These are phyloP conservation scores for Tetrapisispora nanseiensis DNA, from an alignment of 805 yeast genomes.

Conservation along the genomic window DNA sequence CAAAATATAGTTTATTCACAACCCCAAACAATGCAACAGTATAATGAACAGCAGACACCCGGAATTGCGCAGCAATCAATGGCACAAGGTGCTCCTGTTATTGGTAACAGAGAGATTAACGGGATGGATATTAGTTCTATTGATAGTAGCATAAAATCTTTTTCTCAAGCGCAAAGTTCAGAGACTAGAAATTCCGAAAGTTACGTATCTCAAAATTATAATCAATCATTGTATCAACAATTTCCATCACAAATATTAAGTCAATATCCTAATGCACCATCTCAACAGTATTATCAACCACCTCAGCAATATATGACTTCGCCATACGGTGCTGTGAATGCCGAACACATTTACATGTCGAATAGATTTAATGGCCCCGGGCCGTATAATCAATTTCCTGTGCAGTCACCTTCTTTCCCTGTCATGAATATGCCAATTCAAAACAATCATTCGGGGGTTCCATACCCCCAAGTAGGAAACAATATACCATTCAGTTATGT, in stretches of 20 bases:
- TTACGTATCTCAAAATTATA: neutral
- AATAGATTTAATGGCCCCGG: neutral
- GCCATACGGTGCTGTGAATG: no score
- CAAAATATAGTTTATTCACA: no score
- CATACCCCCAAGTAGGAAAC: neutral
- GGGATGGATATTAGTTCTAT: no score
- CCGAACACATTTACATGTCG: no score
- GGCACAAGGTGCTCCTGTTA: no score
- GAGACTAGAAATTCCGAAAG: neutral
- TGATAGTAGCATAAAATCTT: no score
- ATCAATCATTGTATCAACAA: neutral
- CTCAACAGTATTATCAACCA: slow-evolving; percentile 1
- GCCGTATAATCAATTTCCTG: neutral
- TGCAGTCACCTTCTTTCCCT: neutral
- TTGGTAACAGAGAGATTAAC: no score
- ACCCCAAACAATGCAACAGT: no score
- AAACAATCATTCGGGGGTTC: neutral
- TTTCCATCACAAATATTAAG: neutral
- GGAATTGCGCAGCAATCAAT: no score
- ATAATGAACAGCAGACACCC: no score
- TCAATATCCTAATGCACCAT: slow-evolving; percentile 1
- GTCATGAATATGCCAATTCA: neutral
- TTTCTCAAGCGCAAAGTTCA: neutral
- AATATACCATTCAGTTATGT: neutral
- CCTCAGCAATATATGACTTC: neutral